These are phyloP conservation scores for Cercospora canescens DNA, from an alignment of 2,329 filamentous ascomycete species.

Conservation along the genomic window DNA sequence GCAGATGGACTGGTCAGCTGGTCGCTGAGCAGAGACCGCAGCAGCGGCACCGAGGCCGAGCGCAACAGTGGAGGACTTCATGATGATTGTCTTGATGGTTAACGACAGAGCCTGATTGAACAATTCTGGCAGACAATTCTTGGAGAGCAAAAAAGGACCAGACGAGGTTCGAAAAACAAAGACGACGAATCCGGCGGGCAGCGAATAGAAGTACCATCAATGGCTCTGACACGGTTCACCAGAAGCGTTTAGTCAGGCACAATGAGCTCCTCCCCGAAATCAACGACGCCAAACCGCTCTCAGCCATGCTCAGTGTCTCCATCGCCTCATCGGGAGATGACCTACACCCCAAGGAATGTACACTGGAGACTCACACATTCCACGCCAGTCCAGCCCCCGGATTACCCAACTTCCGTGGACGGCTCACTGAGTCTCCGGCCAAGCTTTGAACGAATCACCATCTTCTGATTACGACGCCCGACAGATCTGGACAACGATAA, in stretches of 20 bases:
- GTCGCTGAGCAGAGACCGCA: conserved; percentile 43
- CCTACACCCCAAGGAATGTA: not conserved
- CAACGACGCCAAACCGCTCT: not conserved
- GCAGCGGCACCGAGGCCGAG: conserved; percentile 26
- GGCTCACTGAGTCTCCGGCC: not conserved
- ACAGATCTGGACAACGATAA: not conserved
- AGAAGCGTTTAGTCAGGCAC: conserved; percentile 4
- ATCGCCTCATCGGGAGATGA: not conserved
- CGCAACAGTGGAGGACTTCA: conserved; percentile 21
- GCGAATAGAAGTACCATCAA: conserved; percentile 15
- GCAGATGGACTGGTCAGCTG: conserved; percentile 55
- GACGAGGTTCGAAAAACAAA: not conserved
- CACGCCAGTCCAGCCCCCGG: not conserved
- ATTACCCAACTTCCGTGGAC: not conserved
- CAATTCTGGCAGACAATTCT: not conserved
- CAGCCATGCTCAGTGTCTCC: not conserved
- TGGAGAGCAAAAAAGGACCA: not conserved
- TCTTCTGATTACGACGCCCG: not conserved
- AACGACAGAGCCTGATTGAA: not conserved
- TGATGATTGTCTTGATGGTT: conserved; percentile 5
- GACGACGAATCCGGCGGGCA: not conserved
- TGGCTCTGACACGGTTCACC: not conserved
- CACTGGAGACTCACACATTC: not conserved
- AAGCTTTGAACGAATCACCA: not conserved
- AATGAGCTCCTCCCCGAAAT: not conserved